Base-by-base conservation (phyloP, 176 grass and related monocot genomes). In the Oryza brachyantha region DNA sequence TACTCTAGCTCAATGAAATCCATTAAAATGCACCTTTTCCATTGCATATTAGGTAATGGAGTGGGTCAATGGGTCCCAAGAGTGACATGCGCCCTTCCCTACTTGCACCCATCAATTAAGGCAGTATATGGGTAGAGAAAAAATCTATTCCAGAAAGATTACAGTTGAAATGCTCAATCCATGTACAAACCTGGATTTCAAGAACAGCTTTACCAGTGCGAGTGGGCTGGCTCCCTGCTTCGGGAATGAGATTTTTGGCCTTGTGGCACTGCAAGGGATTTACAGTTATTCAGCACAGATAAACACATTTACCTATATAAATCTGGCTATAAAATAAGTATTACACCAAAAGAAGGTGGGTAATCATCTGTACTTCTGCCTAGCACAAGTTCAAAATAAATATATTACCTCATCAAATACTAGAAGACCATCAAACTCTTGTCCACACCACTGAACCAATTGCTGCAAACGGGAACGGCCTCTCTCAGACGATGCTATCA, bases 211-310 rank as follows among this genome's bases (percentile, higher is more conserved):
- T 89, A 34, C 96, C 96, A 45, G 96, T 99, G 64, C 92, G 96
- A 64, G 92, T 95, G 57, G 96, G 84, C 81, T 95, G 96, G 42
- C 92, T 90, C 73, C 96, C 96, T 25, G 92, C 79, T 79, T 99
- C 96, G 81, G 96, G 92, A 79, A 99, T 83, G 50, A 99, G 82
- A 93, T 99, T 99, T 89, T 99, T 99, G 70, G 96, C 96, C 86
- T 99, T 99, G 76, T 99, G 96, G 67, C 96, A 99, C 96, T 99
- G 90, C 78, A 87, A 77, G 34, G 45, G 79, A 75, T 14, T 78
- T 68, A 40, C 76, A 60, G 38, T 61, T 83, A 69, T 25, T 74
- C 31, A 79, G 59, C 68, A 72, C 27, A 69, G 21, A 64, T 26
- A 54, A 8, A 29, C 29, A 61, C 17, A 83, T 12, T 81, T 36